phyloP scores from a whole-genome alignment of 768 basidiomycete genomes.

The Mycena epipterygia region DNA sequence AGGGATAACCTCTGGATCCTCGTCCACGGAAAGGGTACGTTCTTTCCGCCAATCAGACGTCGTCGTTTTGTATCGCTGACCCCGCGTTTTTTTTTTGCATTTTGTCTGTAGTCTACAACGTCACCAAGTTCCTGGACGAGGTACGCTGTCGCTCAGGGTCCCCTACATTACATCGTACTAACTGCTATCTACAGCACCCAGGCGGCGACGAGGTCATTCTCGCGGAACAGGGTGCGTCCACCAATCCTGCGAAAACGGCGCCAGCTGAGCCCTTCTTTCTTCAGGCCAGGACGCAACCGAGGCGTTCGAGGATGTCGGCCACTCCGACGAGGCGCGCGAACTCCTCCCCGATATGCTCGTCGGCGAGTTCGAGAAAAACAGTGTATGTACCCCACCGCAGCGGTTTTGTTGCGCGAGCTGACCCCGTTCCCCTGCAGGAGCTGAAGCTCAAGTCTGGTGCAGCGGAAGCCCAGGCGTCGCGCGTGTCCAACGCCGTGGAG shows the following conservation, averaged over 20 bases:
- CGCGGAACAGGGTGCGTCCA: constrained; percentile 85
- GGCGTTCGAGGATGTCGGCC: constrained; percentile 99
- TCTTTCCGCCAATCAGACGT: constrained; percentile 50
- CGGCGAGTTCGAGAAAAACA: constrained; percentile 84
- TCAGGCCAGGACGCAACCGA: constrained; percentile 96
- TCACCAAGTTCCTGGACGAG: constrained; percentile 95
- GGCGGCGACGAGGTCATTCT: constrained; percentile 99
- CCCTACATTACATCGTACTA: neutral
- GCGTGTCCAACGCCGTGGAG: constrained; percentile 63
- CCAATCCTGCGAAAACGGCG: neutral
- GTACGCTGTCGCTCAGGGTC: constrained; percentile 53
- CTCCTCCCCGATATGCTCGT: constrained; percentile 84
- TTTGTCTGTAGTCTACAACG: constrained; percentile 85
- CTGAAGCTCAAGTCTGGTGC: constrained; percentile 68
- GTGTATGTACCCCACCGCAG: constrained; percentile 57
- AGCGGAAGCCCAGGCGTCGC: constrained; percentile 58
- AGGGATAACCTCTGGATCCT: constrained; percentile 87
- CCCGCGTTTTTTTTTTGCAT: constrained; percentile 31
- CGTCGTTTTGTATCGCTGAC: constrained; percentile 48
- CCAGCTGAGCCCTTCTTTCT: constrained; percentile 27
- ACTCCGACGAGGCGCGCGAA: constrained; percentile 96
- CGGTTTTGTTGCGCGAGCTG: neutral
- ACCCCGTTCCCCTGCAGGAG: constrained; percentile 49
- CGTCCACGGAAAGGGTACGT: constrained; percentile 85
- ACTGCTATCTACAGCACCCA: constrained; percentile 74